Percentiles rank a stretch among this genome's conserved stretches.
These are phyloP conservation scores for Fraxinus pennsylvanica DNA, from an alignment of 257 asterid genomes.

Conservation along the genomic window DNA sequence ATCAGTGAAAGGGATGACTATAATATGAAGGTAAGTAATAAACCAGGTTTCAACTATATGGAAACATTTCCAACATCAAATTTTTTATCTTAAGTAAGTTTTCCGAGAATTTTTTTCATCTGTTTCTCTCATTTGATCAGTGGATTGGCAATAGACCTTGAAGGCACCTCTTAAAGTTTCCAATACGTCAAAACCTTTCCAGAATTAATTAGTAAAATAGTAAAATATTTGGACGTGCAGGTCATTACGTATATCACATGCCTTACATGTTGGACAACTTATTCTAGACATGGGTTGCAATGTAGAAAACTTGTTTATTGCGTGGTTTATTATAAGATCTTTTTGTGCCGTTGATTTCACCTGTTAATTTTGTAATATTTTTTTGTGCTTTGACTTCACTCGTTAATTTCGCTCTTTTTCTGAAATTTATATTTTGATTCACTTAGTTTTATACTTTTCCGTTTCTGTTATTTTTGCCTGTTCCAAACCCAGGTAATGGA, in stretches of 20 bases:
- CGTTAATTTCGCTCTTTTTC: not conserved
- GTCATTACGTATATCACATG: not conserved
- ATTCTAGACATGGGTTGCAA: not conserved
- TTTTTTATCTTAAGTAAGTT: not conserved
- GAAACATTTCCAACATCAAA: not conserved
- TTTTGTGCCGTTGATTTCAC: not conserved
- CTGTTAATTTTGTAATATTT: not conserved
- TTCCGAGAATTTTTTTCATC: not conserved
- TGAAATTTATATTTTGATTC: not conserved
- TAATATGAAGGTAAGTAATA: conserved; percentile 67
- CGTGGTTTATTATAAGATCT: not conserved
- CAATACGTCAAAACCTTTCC: not conserved
- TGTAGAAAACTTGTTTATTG: not conserved
- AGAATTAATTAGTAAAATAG: not conserved
- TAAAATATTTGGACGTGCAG: not conserved
- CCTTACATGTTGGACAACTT: not conserved
- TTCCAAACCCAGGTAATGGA: not conserved
- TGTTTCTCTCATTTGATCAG: not conserved
- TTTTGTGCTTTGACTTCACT: not conserved
- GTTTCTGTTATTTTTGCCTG: not conserved
- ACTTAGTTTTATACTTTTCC: not conserved
- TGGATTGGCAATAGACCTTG: not conserved
- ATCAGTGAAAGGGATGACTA: conserved; percentile 94
- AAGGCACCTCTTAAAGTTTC: not conserved
- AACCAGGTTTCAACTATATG: conserved; percentile 12